Percentiles rank a stretch among this genome's conserved stretches.
Evolutionary conservation across 495 filamentous ascomycete species (phyloP).

Genomic region (Usnea hakonensis): DNA sequence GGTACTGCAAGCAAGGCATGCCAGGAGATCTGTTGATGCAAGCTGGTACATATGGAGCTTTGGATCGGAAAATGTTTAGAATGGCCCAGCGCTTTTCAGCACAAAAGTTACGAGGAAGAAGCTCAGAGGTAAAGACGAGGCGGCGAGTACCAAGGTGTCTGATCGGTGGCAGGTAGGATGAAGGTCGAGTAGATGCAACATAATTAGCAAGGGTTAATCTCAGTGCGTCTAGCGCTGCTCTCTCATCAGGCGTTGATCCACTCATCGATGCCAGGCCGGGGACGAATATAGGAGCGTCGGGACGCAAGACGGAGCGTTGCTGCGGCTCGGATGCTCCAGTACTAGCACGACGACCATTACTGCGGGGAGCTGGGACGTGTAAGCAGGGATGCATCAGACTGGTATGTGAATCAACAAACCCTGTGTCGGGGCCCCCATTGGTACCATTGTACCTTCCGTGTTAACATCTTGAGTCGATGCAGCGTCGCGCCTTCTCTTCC

Average conservation of each 20-base stretch:
- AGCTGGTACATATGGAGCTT: constrained; percentile 15
- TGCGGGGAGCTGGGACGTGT: background rate
- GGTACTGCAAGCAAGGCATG: constrained; percentile 1
- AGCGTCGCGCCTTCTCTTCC: background rate
- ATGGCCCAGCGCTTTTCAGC: constrained; percentile 3
- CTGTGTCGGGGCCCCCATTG: background rate
- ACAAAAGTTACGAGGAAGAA: constrained; percentile 12
- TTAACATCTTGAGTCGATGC: background rate
- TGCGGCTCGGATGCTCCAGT: background rate
- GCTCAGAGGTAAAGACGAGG: constrained; percentile 12
- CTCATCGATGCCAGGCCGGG: background rate
- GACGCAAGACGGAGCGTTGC: background rate
- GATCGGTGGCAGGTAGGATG: background rate
- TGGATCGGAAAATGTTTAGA: constrained; percentile 5
- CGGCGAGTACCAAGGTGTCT: background rate
- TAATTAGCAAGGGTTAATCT: constrained; percentile 1
- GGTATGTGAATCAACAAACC: background rate
- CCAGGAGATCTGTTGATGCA: background rate
- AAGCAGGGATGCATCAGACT: background rate
- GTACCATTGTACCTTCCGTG: background rate
- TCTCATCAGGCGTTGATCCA: background rate
- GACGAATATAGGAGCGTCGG: background rate
- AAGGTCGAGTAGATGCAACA: background rate
- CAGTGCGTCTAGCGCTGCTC: background rate
- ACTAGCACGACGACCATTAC: background rate